Percentiles rank a stretch among this genome's conserved stretches.
Conservation (phyloP, 208 protist genomes). For the Leishmania martiniquensis region DNA sequence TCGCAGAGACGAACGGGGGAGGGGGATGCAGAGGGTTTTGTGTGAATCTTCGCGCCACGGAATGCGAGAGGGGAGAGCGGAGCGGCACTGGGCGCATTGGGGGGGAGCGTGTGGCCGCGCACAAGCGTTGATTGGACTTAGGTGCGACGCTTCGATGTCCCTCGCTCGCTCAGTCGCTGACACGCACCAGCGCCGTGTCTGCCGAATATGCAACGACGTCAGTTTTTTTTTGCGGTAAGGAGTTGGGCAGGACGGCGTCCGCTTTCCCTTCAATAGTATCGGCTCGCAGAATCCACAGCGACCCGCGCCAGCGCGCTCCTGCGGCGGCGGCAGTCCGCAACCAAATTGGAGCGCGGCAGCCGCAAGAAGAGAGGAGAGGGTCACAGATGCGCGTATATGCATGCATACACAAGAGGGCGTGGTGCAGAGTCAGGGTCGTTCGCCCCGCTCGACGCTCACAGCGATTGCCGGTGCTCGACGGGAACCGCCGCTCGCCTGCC, state of each 20-base stretch:
- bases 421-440: not conserved
- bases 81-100: not conserved
- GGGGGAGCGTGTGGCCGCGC: not conserved
- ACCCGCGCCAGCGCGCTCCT: not conserved
- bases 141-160: not conserved
- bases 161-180: not conserved
- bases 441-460: not conserved
- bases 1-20: too few species aligned
- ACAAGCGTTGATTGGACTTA: not conserved
- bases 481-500: too few species aligned
- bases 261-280: not conserved
- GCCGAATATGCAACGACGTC: not conserved
- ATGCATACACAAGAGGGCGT: not conserved
- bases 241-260: not conserved
- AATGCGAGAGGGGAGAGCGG: not conserved
- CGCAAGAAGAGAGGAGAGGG: not conserved
- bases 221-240: too few species aligned
- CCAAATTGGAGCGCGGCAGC: too few species aligned
- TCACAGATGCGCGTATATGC: not conserved
- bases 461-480: not conserved
- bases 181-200: not conserved
- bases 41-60: too few species aligned
- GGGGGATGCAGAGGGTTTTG: too few species aligned
- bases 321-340: not conserved
- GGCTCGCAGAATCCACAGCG: not conserved